Evolutionary conservation across 768 basidiomycete genomes (phyloP).

Genomic region (Kwoniella heveanensis): DNA sequence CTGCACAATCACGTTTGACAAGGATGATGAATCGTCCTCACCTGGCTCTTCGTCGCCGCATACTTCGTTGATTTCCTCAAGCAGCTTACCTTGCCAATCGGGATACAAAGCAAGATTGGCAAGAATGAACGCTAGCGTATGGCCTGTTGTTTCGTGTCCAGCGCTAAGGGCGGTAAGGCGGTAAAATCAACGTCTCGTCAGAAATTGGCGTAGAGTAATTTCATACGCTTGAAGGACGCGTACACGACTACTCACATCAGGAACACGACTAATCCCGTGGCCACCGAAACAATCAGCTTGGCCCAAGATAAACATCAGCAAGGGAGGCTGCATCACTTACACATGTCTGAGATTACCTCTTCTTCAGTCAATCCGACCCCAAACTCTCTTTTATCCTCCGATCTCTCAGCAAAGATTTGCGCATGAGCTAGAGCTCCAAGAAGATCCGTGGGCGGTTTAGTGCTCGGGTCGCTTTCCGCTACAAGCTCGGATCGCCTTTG

Average conservation of each 20-base stretch:
- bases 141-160: constrained; percentile 49
- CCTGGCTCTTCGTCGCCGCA: constrained; percentile 30
- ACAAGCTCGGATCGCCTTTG: constrained; percentile 3
- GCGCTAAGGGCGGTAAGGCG: constrained; percentile 25
- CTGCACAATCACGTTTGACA: too few relatives aligned
- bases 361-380: constrained; percentile 34
- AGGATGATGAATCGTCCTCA: constrained; percentile 7
- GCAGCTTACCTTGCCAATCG: constrained; percentile 43
- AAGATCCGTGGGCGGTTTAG: constrained; percentile 26
- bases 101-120: constrained; percentile 48
- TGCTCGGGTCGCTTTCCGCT: constrained; percentile 8
- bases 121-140: constrained; percentile 44
- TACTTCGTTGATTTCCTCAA: constrained; percentile 33
- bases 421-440: constrained; percentile 31
- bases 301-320: too few relatives aligned
- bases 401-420: constrained; percentile 32
- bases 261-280: constrained; percentile 1
- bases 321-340: too few relatives aligned
- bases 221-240: too few relatives aligned
- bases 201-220: too few relatives aligned
- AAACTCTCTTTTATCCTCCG: constrained; percentile 4
- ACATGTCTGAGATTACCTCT: constrained; percentile 39
- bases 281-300: too few relatives aligned
- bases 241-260: neutral
- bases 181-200: too few relatives aligned